These are phyloP conservation scores for Phytopythium boreale DNA, from an alignment of 352 stramenopile genomes.

Conservation along the genomic window DNA sequence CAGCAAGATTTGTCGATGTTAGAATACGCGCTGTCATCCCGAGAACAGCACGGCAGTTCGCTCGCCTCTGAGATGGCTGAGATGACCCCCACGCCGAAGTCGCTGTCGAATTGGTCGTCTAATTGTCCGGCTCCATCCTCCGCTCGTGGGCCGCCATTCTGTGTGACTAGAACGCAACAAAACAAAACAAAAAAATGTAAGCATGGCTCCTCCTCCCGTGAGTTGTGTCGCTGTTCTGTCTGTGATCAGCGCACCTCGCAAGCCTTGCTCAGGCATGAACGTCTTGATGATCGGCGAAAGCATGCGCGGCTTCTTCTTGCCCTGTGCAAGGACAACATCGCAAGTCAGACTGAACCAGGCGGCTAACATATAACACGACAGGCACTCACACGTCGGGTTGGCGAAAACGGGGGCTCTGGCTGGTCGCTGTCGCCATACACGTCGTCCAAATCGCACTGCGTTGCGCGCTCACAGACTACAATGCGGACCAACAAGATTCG, in stretches of 20 bases:
- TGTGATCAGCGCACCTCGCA: not conserved
- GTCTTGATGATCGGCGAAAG: constrained; percentile 2
- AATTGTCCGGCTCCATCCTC: not conserved
- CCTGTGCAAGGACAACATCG: not conserved
- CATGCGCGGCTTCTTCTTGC: not conserved
- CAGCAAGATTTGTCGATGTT: not conserved
- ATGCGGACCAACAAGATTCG: constrained; percentile 1
- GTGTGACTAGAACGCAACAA: not conserved
- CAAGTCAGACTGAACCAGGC: not conserved
- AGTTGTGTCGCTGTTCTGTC: not conserved
- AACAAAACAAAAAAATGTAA: not conserved
- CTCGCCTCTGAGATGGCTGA: constrained; percentile 10
- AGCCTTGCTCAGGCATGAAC: not conserved
- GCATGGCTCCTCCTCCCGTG: not conserved
- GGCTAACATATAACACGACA: not conserved
- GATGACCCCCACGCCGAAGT: constrained; percentile 5
- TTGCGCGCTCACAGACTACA: constrained; percentile 22
- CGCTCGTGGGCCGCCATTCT: not conserved
- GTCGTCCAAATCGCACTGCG: constrained; percentile 22
- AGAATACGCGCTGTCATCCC: not conserved
- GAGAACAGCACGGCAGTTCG: not conserved
- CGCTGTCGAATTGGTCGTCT: not conserved
- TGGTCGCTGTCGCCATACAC: constrained; percentile 9
- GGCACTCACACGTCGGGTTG: not conserved
- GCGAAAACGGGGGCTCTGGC: constrained; percentile 12